Conservation (phyloP, 805 yeast genomes). For the Saturnispora galanensis region DNA sequence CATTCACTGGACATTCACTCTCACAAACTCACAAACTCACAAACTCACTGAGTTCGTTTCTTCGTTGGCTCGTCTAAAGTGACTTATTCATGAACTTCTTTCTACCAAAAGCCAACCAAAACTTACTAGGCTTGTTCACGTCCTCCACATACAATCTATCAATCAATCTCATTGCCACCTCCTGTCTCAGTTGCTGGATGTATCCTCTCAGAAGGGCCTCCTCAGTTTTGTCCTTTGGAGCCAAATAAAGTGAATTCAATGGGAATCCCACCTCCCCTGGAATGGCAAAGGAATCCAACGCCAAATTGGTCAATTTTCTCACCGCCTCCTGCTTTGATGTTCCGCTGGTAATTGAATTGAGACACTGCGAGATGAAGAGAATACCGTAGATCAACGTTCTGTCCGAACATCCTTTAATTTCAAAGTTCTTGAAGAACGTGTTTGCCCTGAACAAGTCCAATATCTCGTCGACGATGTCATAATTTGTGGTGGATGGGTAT, state of each 20-base stretch:
- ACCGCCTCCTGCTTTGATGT: slow-evolving; percentile 50
- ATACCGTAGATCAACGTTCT: slow-evolving; percentile 91
- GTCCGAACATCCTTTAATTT: slow-evolving; percentile 92
- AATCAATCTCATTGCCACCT: slow-evolving; percentile 71
- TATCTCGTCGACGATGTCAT: slow-evolving; percentile 87
- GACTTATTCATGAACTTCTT: slow-evolving; percentile 93
- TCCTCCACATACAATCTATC: slow-evolving; percentile 60
- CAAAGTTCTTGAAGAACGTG: slow-evolving; percentile 93
- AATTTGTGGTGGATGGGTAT: slow-evolving; percentile 62
- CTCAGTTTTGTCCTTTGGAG: slow-evolving; percentile 68
- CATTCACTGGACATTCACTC: no score
- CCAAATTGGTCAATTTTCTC: slow-evolving; percentile 66
- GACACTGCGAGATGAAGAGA: slow-evolving; percentile 76
- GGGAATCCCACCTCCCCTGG: slow-evolving; percentile 98
- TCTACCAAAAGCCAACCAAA: slow-evolving; percentile 93
- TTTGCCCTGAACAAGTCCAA: slow-evolving; percentile 91
- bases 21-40: no score
- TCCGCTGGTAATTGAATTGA: slow-evolving; percentile 46
- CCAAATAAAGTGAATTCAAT: slow-evolving; percentile 63
- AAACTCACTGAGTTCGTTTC: no score
- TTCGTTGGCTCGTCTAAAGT: slow-evolving; percentile 37
- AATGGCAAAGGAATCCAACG: slow-evolving; percentile 77
- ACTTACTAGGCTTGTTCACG: slow-evolving; percentile 62
- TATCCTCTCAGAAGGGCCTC: slow-evolving; percentile 73
- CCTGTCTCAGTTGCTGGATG: slow-evolving; percentile 91